Evolutionary conservation across 257 asterid genomes (phyloP), one percentile per base, ranked within the genome.

Genomic region (Scutellaria galericulata): DNA sequence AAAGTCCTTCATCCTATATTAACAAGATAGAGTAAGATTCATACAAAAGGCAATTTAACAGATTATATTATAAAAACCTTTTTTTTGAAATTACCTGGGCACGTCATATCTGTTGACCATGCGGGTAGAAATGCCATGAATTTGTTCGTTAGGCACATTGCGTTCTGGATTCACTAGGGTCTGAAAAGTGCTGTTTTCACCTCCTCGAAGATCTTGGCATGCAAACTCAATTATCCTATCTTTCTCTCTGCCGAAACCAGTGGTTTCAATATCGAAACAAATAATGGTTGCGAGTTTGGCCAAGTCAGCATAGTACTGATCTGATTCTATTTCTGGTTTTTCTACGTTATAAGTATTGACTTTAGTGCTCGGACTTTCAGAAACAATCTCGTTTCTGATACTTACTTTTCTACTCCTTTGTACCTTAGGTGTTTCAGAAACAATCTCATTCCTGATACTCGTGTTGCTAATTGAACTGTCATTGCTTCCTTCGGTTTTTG

Each of bases 1-100:
- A 55, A 94, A 84, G 66, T 94, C 97, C 90, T 87, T 90, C 98
- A 91, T 94, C 92, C 98, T 94, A 76, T 82, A 79, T 75, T 76
- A 18, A 39, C 51, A 9, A 79, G 71, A 52, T 44, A 68, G 51
- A 64, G 60, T 70, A 52, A 83, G 71, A 54, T 27, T 51, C 59
- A 53, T 35, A 53, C 70, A 24, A 41, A 20, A 45, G 56, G 47
- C 18, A 44, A 50, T 59, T 51, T n/a, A 59, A 40, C 40, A 47
- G 63, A 47, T 46, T 46, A 8, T 13, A 68, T 24, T 11, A 7
- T 6, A 22, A n/a, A 58, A 75, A 75, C 13, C 65, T n/a, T 13
- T 41, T 41, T 24, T 47, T 42, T 24, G 1, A 59, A 18, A 35
- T 64, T 82, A 89, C 96, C 95, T 88, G 78, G 98, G 98, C 14